These are phyloP conservation scores for Backusella morwellensis DNA, from an alignment of 192 early-diverging fungal genomes.

Conservation along the genomic window DNA sequence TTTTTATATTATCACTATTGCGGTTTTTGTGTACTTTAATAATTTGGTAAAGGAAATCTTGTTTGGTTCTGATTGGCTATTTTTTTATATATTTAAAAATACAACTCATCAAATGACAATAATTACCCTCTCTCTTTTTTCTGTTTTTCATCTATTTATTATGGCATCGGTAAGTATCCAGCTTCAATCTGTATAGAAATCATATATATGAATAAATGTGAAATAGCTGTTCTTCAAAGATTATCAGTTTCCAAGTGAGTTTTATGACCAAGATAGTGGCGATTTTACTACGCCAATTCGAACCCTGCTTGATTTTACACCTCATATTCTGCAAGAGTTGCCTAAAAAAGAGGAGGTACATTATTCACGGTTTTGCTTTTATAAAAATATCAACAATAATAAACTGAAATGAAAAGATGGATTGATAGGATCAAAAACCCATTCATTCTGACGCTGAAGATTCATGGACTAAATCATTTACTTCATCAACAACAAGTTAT, in stretches of 20 bases:
- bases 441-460: constrained; percentile 22
- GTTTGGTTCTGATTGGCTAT: background rate
- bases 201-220: background rate
- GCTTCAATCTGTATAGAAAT: background rate
- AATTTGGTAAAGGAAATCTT: background rate
- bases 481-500: background rate
- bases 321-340: constrained; percentile 47
- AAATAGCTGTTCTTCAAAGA: constrained; percentile 45
- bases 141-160: background rate
- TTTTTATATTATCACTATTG: background rate
- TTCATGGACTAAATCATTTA: constrained; percentile 9
- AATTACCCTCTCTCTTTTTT: background rate
- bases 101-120: background rate
- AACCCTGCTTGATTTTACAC: constrained; percentile 46
- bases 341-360: constrained; percentile 36
- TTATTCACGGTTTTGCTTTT: background rate
- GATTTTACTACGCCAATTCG: constrained; percentile 46
- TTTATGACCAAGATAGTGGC: constrained; percentile 42
- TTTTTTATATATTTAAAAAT: background rate
- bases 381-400: background rate
- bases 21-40: background rate
- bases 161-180: background rate
- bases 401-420: background rate
- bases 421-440: constrained; percentile 35
- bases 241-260: constrained; percentile 45